A percentile compares a stretch with the other conserved stretches of the same genome.
phyloP scores from a whole-genome alignment of 352 stramenopile genomes.

The Pythium brassicae region DNA sequence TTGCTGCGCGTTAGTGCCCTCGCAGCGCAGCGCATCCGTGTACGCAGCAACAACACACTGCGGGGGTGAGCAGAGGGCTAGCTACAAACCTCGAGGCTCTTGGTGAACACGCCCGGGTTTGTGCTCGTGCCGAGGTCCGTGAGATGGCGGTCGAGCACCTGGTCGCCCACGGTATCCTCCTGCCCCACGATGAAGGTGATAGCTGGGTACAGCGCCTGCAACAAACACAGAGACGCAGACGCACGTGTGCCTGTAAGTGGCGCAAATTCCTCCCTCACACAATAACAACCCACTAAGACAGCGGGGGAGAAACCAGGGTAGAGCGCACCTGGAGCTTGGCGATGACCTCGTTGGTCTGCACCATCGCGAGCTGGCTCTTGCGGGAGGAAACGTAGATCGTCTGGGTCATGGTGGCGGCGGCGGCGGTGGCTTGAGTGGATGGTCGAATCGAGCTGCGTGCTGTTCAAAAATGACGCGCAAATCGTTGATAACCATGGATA shows the following conservation, averaged over 20 bases:
- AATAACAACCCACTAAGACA: too few species aligned
- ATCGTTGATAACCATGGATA: too few species aligned
- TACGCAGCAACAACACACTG: neutral
- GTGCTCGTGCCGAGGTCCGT: constrained; percentile 70
- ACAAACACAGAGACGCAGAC: neutral
- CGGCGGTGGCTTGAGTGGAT: too few species aligned
- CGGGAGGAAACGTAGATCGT: constrained; percentile 82
- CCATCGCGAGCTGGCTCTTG: constrained; percentile 87
- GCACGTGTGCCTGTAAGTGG: neutral
- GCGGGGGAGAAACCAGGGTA: neutral
- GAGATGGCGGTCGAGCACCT: constrained; percentile 72
- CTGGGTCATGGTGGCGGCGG: constrained; percentile 14
- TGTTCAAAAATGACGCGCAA: too few species aligned
- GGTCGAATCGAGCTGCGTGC: too few species aligned
- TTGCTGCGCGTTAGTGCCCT: neutral
- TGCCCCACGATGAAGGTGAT: constrained; percentile 75
- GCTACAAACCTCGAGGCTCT: constrained; percentile 71
- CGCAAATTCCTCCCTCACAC: too few species aligned
- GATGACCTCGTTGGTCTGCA: constrained; percentile 84
- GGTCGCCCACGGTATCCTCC: constrained; percentile 79
- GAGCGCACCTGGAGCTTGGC: constrained; percentile 53
- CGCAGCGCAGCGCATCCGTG: neutral
- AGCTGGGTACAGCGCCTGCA: constrained; percentile 45
- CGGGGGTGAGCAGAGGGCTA: too few species aligned
- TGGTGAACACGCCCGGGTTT: constrained; percentile 81